Evolutionary conservation across 164 flowering plant species (phyloP), one percentile per base, ranked within the genome.

Genomic region (Magnolia sinica): DNA sequence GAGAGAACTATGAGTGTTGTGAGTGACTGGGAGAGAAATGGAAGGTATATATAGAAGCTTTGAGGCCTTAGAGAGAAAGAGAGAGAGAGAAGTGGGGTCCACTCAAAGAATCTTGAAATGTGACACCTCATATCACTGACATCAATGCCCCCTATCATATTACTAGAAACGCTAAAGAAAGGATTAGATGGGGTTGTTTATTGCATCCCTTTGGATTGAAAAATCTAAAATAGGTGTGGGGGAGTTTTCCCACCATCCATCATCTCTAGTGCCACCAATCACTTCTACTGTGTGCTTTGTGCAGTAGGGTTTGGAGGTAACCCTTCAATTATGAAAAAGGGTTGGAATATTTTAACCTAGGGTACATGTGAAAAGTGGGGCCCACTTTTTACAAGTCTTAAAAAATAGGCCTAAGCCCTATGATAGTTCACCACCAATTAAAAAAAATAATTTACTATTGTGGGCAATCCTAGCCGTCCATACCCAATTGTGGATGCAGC

Each of bases 21-120:
- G 68, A 65, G 24, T 65, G 68, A 23, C 8, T 65, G 68, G 24
- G 0, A 23, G 3, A 27, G 7, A 14, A 8, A 29, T 37, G 67
- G 49, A 50, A 73, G 64, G 51, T 73, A 11, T 74, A 49, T 74
- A 74, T 74, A 74, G 76, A 66, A 14, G n/a, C 29, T 29, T 22
- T 22, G 3, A 13, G 24, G 37, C 13, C 4, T 20, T 22, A 23
- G 16, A 65, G 29, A 65, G 68, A 20, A 16, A 8, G 24, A 14
- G 4, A 49, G 13, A 7, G 18, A 50, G 45, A n/a, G 4, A 7
- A 50, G 29, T 20, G 11, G 23, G 10, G n/a, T 3, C 13, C n/a
- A 58, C 23, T 24, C 9, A 51, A 23, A 68, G 31, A 72, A 52
- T 23, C 23, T 59, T 59, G 64, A 14, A 59, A 19, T 59, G 64